A percentile compares a stretch with the other conserved stretches of the same genome.
Conservation (phyloP, 2,329 filamentous ascomycete genomes). For the Epichloe typhina region DNA sequence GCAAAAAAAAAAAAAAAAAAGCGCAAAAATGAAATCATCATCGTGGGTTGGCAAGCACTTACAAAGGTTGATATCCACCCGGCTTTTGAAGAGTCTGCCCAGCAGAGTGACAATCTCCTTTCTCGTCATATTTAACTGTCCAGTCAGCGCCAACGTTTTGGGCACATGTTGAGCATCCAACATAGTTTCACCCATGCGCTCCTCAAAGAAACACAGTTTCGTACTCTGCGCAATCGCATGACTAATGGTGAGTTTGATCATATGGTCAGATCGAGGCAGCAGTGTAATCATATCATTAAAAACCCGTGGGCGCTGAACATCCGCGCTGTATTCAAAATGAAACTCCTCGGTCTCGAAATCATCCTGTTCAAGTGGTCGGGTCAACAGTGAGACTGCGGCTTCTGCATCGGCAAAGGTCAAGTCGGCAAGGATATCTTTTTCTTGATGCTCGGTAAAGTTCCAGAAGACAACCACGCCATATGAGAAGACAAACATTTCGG, state of each 20-base stretch:
- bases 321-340: constrained; percentile 88
- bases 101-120: constrained; percentile 88
- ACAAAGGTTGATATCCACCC: constrained; percentile 97
- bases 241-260: constrained; percentile 97
- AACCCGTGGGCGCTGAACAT: constrained; percentile 75
- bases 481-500: constrained; percentile 93
- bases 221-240: constrained; percentile 97
- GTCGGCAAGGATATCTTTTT: constrained; percentile 92
- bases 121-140: constrained; percentile 79
- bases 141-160: constrained; percentile 75
- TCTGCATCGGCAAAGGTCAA: constrained; percentile 73
- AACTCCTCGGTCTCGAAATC: constrained; percentile 98
- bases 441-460: constrained; percentile 94
- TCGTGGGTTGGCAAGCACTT: constrained; percentile 25
- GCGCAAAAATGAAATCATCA: too few species aligned
- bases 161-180: constrained; percentile 83
- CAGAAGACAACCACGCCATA: constrained; percentile 98
- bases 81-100: constrained; percentile 78
- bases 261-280: constrained; percentile 79
- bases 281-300: constrained; percentile 99
- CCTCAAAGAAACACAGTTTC: constrained; percentile 91
- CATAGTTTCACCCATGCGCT: constrained; percentile 92
- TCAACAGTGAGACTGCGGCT: constrained; percentile 53
- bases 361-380: constrained; percentile 67
- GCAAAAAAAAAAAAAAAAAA: too few species aligned